Evolutionary conservation across 345 rosid species (phyloP), one percentile per base, ranked within the genome.

Genomic region (Abelmoschus esculentus): DNA sequence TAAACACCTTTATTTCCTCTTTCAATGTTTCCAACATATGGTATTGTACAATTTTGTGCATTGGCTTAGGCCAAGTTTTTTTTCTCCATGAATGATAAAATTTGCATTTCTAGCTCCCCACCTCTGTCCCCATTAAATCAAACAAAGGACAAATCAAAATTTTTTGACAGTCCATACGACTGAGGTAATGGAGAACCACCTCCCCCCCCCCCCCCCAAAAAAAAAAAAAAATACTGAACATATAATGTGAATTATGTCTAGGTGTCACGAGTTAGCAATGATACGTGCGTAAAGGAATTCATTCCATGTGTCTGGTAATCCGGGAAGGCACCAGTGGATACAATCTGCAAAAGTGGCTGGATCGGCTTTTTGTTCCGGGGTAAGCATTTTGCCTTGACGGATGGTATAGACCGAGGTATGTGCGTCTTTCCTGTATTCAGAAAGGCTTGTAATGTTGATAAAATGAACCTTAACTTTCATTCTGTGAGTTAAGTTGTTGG

Each of bases 21-120:
- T 61, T 36, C 6, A 17, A 36, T 17, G 28, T 36, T 61, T 61
- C 47, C 70, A 61, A 67, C 32, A 67, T 54, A 53, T 72, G 46
- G 54, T 1, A 72, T 72, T 57, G 9, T 69, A 73, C 80, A 73
- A 19, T 72, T 32, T n/a, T 46, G 17, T 58, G 64, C 66, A 66
- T 12, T 59, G 66, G 54, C 60, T 31, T 26, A 2, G 17, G 50
- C 76, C 50, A 47, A 28, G 31, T 66, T 5, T 36, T 5, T 36
- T 57, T 56, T 18, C 52, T 40, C 11, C 7, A 32, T 44, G 53
- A 46, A 15, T 40, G 53, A 12, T 42, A 31, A 40, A 38, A 19
- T 70, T 70, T 40, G 72, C 59, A 57, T 31, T 11, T 49, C 54
- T 70, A 32, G 58, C 34, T 40, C 31, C 47, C 49, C 44, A 70